These are phyloP conservation scores for Starmerella floricola DNA, from an alignment of 805 yeast species.

Conservation along the genomic window DNA sequence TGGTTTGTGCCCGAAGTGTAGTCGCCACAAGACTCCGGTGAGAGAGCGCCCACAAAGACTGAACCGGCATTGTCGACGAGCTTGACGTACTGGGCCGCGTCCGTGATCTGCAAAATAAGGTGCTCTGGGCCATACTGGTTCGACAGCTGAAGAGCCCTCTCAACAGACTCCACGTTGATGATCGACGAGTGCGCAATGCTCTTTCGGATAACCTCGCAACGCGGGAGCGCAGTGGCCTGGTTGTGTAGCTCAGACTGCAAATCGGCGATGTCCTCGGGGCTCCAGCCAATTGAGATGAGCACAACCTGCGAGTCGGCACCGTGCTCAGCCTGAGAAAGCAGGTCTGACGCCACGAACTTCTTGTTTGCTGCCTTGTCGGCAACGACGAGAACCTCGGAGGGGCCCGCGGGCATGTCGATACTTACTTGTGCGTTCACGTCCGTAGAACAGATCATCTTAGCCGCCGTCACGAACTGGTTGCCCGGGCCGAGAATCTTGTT, in stretches of 20 bases:
- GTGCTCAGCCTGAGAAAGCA: slow-evolving; percentile 96
- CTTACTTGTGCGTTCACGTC: slow-evolving; percentile 91
- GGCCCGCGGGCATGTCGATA: slow-evolving; percentile 99
- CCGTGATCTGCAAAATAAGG: slow-evolving; percentile 75
- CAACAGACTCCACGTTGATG: slow-evolving; percentile 51
- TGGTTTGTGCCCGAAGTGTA: slow-evolving; percentile 97
- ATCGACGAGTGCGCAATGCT: slow-evolving; percentile 87
- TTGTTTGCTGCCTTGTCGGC: slow-evolving; percentile 84
- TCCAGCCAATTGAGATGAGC: slow-evolving; percentile 66
- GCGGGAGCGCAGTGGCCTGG: slow-evolving; percentile 76
- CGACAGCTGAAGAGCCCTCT: slow-evolving; percentile 76
- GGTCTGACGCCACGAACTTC: slow-evolving; percentile 92
- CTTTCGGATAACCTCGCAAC: slow-evolving; percentile 85
- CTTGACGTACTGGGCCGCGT: slow-evolving; percentile 61
- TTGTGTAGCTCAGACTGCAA: slow-evolving; percentile 72
- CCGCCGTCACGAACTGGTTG: slow-evolving; percentile 97
- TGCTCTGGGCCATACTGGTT: slow-evolving; percentile 97
- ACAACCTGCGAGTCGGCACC: slow-evolving; percentile 97
- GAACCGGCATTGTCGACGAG: slow-evolving; percentile 88
- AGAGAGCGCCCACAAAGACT: slow-evolving; percentile 88
- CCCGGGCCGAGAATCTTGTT: slow-evolving; percentile 98
- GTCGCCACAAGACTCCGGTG: slow-evolving; percentile 98
- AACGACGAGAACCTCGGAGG: slow-evolving; percentile 89
- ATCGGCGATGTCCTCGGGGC: slow-evolving; percentile 44
- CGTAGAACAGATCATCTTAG: slow-evolving; percentile 93